Conservation (phyloP, 257 asterid species). For the Fraxinus americana region DNA sequence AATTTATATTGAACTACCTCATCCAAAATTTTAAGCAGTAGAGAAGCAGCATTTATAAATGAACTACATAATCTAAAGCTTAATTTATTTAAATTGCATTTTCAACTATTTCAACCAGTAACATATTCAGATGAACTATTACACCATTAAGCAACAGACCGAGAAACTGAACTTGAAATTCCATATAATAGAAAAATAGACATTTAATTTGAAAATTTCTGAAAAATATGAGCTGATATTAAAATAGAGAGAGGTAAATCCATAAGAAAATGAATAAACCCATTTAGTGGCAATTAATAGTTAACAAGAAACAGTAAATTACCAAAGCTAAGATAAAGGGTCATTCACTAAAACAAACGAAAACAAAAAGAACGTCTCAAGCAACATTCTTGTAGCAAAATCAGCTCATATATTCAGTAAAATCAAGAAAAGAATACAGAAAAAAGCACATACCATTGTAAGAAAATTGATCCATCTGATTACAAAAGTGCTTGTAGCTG, state of each 20-base stretch:
- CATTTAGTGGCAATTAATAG: slow-evolving; percentile 10
- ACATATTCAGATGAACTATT: background rate
- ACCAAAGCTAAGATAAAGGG: background rate
- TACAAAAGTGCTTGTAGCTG: slow-evolving; percentile 80
- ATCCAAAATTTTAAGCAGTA: background rate
- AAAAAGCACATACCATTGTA: slow-evolving; percentile 59
- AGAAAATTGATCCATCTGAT: slow-evolving; percentile 88
- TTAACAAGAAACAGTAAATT: background rate
- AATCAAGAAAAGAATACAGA: slow-evolving; percentile 17
- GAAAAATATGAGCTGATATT: background rate
- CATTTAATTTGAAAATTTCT: background rate
- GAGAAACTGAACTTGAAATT: background rate
- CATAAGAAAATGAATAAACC: background rate
- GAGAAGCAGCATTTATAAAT: background rate
- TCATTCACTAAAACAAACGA: background rate
- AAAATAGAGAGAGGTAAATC: background rate
- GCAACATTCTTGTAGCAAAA: slow-evolving; percentile 13
- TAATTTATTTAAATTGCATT: too few relatives aligned
- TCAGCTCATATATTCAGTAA: slow-evolving; percentile 17
- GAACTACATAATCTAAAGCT: background rate
- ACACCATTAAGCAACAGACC: background rate
- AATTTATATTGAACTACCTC: background rate
- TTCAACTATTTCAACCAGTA: background rate
- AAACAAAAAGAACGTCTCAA: background rate
- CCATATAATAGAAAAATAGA: background rate